Conservation (phyloP, 257 asterid species). For the Solanum stenotomum region DNA sequence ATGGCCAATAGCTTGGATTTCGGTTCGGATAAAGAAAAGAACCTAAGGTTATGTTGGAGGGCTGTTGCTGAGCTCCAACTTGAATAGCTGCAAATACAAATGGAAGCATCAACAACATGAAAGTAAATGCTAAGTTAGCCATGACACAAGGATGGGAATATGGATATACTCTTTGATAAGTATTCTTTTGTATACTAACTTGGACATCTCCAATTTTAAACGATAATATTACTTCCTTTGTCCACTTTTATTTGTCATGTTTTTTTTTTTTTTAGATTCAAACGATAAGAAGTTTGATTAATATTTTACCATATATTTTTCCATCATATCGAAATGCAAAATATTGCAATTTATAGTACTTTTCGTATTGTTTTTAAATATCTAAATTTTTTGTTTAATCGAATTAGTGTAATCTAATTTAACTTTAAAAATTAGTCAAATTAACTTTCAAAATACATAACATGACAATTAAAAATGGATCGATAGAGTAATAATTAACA, state of each 20-base stretch:
- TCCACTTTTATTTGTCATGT: too few species aligned
- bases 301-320: too few species aligned
- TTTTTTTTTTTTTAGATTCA: too few species aligned
- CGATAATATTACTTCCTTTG: neutral
- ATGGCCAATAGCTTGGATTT: constrained; percentile 6
- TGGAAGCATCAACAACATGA: neutral
- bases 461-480: too few species aligned
- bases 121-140: neutral
- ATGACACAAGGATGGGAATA: neutral
- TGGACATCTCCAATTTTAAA: neutral
- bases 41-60: constrained; percentile 1
- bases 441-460: too few species aligned
- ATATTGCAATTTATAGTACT: too few species aligned
- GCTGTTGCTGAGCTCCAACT: neutral
- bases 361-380: too few species aligned
- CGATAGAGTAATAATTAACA: neutral
- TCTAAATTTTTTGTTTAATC: too few species aligned
- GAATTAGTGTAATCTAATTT: too few species aligned
- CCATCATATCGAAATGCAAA: too few species aligned
- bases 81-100: neutral
- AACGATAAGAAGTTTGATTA: too few species aligned
- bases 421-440: too few species aligned
- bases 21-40: constrained; percentile 3
- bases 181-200: neutral
- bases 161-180: neutral